Evolutionary conservation across 495 filamentous ascomycete species (phyloP).

Genomic region (Pyronema omphalodes): DNA sequence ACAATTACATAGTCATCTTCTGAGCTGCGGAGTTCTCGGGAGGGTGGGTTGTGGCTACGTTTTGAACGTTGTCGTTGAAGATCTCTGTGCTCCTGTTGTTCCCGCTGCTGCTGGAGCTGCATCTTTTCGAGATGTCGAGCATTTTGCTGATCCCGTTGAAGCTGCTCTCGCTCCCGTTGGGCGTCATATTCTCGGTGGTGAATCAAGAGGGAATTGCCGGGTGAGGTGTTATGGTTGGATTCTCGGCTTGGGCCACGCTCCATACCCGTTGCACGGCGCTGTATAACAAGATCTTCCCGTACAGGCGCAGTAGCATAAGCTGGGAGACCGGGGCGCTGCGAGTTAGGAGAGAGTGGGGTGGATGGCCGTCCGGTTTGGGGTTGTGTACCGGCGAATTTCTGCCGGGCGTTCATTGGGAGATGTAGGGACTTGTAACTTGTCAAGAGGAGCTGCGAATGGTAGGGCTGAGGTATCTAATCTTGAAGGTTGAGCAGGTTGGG

Average conservation of each 20-base stretch:
- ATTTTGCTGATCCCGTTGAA: neutral
- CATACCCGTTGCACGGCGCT: conserved; percentile 25
- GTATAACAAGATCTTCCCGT: conserved; percentile 34
- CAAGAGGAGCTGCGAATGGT: neutral
- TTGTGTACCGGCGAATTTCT: conserved; percentile 13
- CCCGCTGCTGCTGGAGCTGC: neutral
- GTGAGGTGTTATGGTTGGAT: conserved; percentile 23
- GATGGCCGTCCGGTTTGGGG: conserved; percentile 4
- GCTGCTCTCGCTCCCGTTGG: neutral
- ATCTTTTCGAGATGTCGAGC: no score
- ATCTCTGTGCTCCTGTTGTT: conserved; percentile 6
- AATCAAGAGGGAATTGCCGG: conserved; percentile 30
- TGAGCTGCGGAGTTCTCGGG: conserved; percentile 10
- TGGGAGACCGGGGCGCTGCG: conserved; percentile 12
- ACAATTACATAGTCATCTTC: conserved; percentile 79
- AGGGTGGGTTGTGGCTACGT: neutral
- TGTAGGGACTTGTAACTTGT: neutral
- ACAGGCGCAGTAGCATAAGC: conserved; percentile 42
- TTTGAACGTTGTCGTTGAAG: conserved; percentile 4
- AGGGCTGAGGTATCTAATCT: neutral
- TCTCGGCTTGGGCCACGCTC: conserved; percentile 28
- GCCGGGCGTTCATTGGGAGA: conserved; percentile 3
- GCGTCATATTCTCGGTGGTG: conserved; percentile 25
- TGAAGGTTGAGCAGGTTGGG: neutral
- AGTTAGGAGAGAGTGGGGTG: conserved; percentile 12